phyloP scores from a whole-genome alignment of 495 filamentous ascomycete genomes.

The Hypoxylon crocopeplum region DNA sequence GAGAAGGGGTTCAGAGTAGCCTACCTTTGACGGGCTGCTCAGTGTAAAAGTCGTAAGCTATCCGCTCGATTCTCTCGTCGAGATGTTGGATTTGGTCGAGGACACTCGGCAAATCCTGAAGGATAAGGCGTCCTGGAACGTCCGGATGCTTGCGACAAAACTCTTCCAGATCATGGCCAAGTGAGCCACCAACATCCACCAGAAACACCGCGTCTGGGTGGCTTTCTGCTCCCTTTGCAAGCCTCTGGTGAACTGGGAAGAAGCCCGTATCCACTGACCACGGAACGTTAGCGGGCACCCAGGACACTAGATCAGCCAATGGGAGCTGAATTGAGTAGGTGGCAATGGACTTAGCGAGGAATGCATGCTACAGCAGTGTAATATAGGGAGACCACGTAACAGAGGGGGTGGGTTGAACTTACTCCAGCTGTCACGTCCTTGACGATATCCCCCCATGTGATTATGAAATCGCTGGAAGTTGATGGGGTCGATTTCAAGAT shows the following conservation, averaged over 20 bases:
- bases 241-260: conserved; percentile 49
- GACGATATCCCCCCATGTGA: conserved; percentile 54
- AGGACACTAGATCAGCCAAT: too few species aligned
- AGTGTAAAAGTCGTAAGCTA: conserved; percentile 47
- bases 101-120: conserved; percentile 55
- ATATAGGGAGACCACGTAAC: too few species aligned
- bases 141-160: conserved; percentile 51
- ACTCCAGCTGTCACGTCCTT: conserved; percentile 56
- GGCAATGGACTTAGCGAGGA: too few species aligned
- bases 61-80: conserved; percentile 35
- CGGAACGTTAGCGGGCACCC: too few species aligned
- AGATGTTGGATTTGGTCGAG: conserved; percentile 38
- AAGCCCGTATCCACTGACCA: conserved; percentile 55
- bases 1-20: too few species aligned
- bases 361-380: too few species aligned
- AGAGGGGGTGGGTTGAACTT: too few species aligned
- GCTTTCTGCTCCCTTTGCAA: conserved; percentile 33
- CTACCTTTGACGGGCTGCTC: conserved; percentile 55
- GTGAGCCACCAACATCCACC: conserved; percentile 44
- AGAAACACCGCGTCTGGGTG: conserved; percentile 19
- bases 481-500: conserved; percentile 29
- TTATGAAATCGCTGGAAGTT: conserved; percentile 48
- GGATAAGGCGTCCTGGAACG: conserved; percentile 50
- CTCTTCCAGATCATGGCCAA: conserved; percentile 58
- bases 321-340: too few species aligned